phyloP scores from a whole-genome alignment of 371 early-diverging fungal species.

The Mortierella sp. region DNA sequence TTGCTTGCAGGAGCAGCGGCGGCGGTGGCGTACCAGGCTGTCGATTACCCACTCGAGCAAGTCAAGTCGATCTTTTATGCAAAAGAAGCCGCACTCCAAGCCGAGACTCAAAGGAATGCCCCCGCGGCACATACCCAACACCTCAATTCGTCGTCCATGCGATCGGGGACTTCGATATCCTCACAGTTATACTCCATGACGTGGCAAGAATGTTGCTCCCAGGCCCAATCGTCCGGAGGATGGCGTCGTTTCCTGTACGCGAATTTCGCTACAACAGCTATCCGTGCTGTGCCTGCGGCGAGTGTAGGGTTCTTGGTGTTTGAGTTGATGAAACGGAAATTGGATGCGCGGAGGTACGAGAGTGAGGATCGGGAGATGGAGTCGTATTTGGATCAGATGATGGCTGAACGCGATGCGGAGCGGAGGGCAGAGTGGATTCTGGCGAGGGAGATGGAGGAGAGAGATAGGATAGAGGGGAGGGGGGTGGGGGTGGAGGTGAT shows the following conservation, averaged over 20 bases:
- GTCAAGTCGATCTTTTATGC: constrained; percentile 78
- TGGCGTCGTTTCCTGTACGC: constrained; percentile 74
- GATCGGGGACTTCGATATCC: constrained; percentile 53
- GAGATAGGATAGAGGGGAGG: not conserved
- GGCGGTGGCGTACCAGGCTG: constrained; percentile 79
- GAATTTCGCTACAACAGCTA: constrained; percentile 74
- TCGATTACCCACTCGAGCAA: constrained; percentile 81
- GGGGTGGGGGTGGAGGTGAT: not conserved
- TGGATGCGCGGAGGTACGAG: constrained; percentile 60
- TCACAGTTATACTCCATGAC: constrained; percentile 66
- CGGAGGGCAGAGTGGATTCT: constrained; percentile 20
- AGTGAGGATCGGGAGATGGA: constrained; percentile 48
- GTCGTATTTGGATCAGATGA: constrained; percentile 41
- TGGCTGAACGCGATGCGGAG: constrained; percentile 41
- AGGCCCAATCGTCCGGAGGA: constrained; percentile 62
- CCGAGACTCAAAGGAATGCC: constrained; percentile 56
- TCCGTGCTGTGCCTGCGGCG: constrained; percentile 80
- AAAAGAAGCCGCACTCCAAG: constrained; percentile 74
- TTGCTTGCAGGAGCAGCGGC: constrained; percentile 81
- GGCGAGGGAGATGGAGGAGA: not conserved
- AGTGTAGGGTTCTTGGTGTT: constrained; percentile 81
- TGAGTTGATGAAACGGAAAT: constrained; percentile 77
- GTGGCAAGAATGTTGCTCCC: constrained; percentile 65
- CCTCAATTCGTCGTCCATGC: constrained; percentile 52
- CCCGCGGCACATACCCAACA: constrained; percentile 35